Evolutionary conservation across 352 stramenopile genomes (phyloP).

Genomic region (Pseudoperonospora humuli): DNA sequence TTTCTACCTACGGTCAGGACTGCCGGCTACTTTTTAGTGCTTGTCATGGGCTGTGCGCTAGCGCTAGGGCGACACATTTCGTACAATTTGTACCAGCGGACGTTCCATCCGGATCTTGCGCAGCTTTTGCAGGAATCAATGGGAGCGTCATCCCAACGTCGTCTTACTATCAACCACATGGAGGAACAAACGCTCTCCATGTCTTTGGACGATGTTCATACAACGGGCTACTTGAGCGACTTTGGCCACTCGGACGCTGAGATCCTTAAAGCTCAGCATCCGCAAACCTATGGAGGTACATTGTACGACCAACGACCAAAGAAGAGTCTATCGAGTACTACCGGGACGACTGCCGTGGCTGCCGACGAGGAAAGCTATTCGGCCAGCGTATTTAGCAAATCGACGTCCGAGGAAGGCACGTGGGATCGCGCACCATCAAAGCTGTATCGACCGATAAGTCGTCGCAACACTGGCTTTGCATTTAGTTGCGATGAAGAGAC

Average conservation of each 20-base stretch:
- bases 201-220: conserved; percentile 65
- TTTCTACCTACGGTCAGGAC: conserved; percentile 51
- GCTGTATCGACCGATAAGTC: conserved; percentile 29
- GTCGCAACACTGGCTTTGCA: conserved; percentile 63
- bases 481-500: conserved; percentile 84
- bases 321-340: conserved; percentile 9
- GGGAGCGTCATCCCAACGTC: conserved; percentile 28
- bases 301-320: conserved; percentile 27
- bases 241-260: conserved; percentile 44
- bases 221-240: conserved; percentile 36
- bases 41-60: conserved; percentile 61
- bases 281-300: conserved; percentile 11
- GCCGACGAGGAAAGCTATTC: conserved; percentile 39
- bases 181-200: conserved; percentile 72
- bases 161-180: conserved; percentile 64
- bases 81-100: conserved; percentile 76
- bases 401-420: conserved; percentile 31
- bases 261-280: conserved; percentile 27
- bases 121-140: conserved; percentile 69
- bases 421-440: conserved; percentile 37
- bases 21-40: conserved; percentile 52
- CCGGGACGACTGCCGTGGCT: conserved; percentile 10
- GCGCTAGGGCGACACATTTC: conserved; percentile 64
- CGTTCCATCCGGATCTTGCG: conserved; percentile 59
- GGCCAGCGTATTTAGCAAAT: conserved; percentile 56